These are phyloP conservation scores for Trichoderma sp. DNA, from an alignment of 2,329 filamentous ascomycete species.

Conservation along the genomic window DNA sequence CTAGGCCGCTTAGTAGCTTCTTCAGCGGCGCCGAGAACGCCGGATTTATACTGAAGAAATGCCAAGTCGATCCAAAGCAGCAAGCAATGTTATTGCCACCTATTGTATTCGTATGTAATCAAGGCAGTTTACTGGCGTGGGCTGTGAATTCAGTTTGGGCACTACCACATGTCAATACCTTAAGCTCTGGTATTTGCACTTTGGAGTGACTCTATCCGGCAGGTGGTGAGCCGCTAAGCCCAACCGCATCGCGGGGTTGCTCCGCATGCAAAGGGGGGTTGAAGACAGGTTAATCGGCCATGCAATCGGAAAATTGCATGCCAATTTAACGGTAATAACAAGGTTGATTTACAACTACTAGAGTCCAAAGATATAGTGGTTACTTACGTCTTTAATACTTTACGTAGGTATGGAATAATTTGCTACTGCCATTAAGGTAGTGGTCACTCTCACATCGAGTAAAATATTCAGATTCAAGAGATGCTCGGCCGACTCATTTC, in stretches of 20 bases:
- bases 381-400: neutral
- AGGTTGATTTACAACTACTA: neutral
- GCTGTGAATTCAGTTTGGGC: neutral
- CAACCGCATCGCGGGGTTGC: conserved; percentile 12
- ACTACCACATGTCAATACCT: neutral
- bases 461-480: neutral
- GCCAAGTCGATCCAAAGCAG: neutral
- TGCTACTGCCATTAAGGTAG: neutral
- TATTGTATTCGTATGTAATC: neutral
- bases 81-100: neutral
- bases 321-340: neutral
- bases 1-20: neutral
- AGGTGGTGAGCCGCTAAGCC: conserved; percentile 11
- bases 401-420: neutral
- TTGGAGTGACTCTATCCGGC: conserved; percentile 3
- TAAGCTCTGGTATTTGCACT: neutral
- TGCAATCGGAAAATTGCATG: neutral
- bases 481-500: neutral
- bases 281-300: neutral
- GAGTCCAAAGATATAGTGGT: neutral
- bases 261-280: neutral
- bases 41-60: neutral
- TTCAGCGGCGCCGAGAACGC: neutral
- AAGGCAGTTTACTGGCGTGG: neutral
- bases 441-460: neutral